These are phyloP conservation scores for Rutstroemia sp. DNA, from an alignment of 2,329 filamentous ascomycete genomes.

Conservation along the genomic window DNA sequence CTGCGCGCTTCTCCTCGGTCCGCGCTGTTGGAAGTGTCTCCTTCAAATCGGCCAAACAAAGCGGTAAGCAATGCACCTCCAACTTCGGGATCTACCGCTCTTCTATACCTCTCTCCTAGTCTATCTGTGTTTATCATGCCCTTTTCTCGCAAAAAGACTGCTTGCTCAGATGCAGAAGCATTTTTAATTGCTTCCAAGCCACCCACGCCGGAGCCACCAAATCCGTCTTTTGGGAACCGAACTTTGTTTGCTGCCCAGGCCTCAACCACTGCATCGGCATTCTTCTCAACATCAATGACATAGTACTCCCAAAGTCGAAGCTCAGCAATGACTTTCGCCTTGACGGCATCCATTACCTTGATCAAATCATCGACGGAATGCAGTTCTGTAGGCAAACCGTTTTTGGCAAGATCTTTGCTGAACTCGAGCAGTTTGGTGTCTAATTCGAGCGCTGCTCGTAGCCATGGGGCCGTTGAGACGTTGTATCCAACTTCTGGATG, in stretches of 20 bases:
- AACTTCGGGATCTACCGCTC: conserved; percentile 60
- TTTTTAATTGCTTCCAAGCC: conserved; percentile 45
- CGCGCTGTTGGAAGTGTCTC: conserved; percentile 37
- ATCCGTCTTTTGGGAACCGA: conserved; percentile 44
- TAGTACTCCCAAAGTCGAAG: conserved; percentile 93
- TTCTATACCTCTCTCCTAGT: conserved; percentile 72
- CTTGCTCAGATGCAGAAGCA: conserved; percentile 50
- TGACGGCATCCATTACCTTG: conserved; percentile 76
- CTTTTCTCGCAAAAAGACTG: conserved; percentile 50
- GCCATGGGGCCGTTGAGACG: conserved; percentile 76
- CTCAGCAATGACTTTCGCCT: conserved; percentile 67
- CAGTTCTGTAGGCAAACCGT: conserved; percentile 71
- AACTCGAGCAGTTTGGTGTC: conserved; percentile 65
- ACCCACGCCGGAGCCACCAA: conserved; percentile 39
- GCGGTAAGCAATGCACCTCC: conserved; percentile 62
- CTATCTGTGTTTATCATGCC: conserved; percentile 65
- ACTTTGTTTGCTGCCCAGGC: conserved; percentile 61
- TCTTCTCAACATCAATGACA: conserved; percentile 67
- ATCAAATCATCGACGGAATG: conserved; percentile 65
- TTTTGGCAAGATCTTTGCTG: conserved; percentile 50
- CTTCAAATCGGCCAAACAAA: conserved; percentile 62
- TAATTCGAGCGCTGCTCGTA: conserved; percentile 68
- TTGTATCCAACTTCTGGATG: conserved; percentile 97
- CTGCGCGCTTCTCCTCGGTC: conserved; percentile 45
- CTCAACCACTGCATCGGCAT: conserved; percentile 60